Percentiles rank a stretch among this genome's conserved stretches.
Conservation (phyloP, 257 asterid species). For the Ocimum tenuiflorum region DNA sequence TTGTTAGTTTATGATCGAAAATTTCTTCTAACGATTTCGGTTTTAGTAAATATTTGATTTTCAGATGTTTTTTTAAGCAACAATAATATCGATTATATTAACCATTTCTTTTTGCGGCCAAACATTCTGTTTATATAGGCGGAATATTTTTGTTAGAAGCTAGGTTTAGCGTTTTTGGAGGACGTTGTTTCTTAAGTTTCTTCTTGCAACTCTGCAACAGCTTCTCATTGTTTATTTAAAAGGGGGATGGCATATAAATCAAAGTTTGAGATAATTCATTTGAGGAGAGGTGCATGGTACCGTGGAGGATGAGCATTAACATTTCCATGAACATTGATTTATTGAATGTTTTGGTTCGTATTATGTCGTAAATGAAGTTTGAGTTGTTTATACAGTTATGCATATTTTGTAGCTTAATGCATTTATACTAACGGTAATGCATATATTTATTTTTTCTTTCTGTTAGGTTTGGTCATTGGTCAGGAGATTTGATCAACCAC, state of each 20-base stretch:
- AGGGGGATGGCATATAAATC: not conserved
- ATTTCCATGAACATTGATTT: not conserved
- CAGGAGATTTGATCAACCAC: constrained; percentile 80
- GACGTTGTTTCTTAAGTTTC: not conserved
- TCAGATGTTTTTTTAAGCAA: not conserved
- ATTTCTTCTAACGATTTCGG: not conserved
- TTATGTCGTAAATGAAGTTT: not conserved
- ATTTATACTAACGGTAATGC: not conserved
- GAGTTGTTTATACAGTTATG: not conserved
- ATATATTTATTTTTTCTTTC: not conserved
- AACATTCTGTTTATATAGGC: not conserved
- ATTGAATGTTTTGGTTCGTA: not conserved
- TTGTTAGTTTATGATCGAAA: not conserved
- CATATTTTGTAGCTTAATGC: not conserved
- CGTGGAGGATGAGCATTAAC: not conserved
- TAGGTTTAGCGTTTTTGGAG: constrained; percentile 5
- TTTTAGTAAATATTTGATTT: not conserved
- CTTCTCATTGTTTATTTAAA: not conserved
- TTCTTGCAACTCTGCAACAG: constrained; percentile 1
- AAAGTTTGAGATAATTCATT: not conserved
- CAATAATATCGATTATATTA: not conserved
- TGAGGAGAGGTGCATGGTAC: not conserved
- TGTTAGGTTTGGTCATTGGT: constrained; percentile 79
- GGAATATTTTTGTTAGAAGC: not conserved
- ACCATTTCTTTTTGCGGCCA: not conserved